phyloP scores from a whole-genome alignment of 257 asterid species.

The Solanum pinnatisectum region DNA sequence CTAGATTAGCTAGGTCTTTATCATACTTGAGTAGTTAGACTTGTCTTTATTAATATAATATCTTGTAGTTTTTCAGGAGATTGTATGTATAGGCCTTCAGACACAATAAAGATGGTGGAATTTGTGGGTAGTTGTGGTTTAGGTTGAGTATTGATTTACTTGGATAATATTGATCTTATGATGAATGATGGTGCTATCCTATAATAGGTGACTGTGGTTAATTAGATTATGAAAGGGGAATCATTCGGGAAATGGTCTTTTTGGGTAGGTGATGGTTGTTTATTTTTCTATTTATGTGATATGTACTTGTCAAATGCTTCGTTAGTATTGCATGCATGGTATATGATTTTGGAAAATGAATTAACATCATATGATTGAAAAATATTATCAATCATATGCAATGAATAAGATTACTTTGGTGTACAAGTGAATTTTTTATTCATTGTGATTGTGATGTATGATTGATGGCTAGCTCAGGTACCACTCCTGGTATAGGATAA shows the following conservation, averaged over 20 bases:
- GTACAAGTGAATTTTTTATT: not conserved
- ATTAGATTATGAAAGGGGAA: not conserved
- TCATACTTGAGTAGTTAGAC: not conserved
- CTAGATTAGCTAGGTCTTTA: not conserved
- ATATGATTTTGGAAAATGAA: not conserved
- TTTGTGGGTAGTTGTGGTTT: not conserved
- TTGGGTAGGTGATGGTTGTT: not conserved
- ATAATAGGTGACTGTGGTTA: not conserved
- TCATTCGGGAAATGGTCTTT: not conserved
- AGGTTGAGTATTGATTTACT: not conserved
- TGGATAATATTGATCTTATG: not conserved
- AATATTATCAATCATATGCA: not conserved
- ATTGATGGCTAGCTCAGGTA: not conserved
- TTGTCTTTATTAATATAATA: too few species aligned
- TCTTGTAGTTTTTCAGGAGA: not conserved
- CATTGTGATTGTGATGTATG: not conserved
- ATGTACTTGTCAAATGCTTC: not conserved
- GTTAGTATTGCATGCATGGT: not conserved
- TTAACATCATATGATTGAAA: not conserved
- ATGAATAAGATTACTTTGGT: not conserved
- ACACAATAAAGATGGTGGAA: not conserved
- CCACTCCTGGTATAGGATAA: not conserved
- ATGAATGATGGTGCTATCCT: not conserved
- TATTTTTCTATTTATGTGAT: not conserved
- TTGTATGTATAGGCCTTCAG: not conserved